Percentiles rank a stretch among this genome's conserved stretches.
Conservation (phyloP, 1,139 yeast genomes). For the Debaryomyces singareniensis region DNA sequence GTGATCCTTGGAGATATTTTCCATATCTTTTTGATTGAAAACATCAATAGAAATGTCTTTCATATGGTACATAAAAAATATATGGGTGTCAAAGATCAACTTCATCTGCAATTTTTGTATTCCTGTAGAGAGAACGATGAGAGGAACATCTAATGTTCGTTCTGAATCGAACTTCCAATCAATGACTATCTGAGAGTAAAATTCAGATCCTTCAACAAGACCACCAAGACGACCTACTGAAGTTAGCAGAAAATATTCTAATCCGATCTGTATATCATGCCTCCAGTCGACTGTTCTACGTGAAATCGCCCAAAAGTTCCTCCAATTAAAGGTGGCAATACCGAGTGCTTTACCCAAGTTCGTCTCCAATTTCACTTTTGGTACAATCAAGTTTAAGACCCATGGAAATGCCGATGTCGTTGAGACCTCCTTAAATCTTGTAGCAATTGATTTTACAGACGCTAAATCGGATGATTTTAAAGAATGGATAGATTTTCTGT, state of each 20-base stretch:
- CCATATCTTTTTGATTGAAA: constrained; percentile 59
- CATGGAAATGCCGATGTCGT: constrained; percentile 70
- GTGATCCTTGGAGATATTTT: constrained; percentile 47
- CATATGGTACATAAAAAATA: constrained; percentile 61
- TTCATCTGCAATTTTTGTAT: constrained; percentile 52
- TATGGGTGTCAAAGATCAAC: constrained; percentile 76
- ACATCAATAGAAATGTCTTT: constrained; percentile 48
- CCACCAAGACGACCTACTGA: constrained; percentile 84
- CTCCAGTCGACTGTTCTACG: constrained; percentile 67
- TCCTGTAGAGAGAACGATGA: constrained; percentile 58
- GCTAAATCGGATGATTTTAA: constrained; percentile 16
- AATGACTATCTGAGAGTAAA: constrained; percentile 59
- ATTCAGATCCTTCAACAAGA: constrained; percentile 39
- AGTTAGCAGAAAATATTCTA: constrained; percentile 45
- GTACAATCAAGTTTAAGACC: constrained; percentile 55
- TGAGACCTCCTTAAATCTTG: constrained; percentile 54
- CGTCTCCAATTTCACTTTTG: constrained; percentile 48
- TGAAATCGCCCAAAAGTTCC: constrained; percentile 63
- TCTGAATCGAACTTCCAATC: constrained; percentile 55
- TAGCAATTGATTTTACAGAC: constrained; percentile 38
- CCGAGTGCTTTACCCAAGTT: constrained; percentile 88
- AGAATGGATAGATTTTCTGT: background rate
- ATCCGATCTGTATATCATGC: constrained; percentile 60
- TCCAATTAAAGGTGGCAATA: constrained; percentile 45
- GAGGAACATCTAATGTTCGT: constrained; percentile 50